phyloP scores from a whole-genome alignment of 805 yeast genomes.

The Wickerhamomyces kurtzmanii region DNA sequence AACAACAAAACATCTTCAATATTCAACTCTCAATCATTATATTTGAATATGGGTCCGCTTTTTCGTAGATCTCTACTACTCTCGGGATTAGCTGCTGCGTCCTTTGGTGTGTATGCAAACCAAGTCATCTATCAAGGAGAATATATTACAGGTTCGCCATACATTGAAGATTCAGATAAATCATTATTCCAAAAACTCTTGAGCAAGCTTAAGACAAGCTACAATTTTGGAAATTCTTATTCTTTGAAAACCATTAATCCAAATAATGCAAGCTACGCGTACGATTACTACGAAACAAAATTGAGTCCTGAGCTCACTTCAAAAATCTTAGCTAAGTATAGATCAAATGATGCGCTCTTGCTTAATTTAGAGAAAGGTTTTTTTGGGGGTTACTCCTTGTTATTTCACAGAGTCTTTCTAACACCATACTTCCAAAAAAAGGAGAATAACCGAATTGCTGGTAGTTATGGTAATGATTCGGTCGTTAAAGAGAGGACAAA shows the following conservation, averaged over 20 bases:
- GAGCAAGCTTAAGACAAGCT: conserved; percentile 4
- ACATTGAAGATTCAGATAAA: not conserved
- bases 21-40: too few relatives aligned
- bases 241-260: conserved; percentile 7
- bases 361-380: conserved; percentile 11
- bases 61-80: not conserved
- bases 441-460: conserved; percentile 9
- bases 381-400: conserved; percentile 13
- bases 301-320: conserved; percentile 7
- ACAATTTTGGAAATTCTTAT: conserved; percentile 5
- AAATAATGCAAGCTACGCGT: conserved; percentile 5
- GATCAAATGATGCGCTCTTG: conserved; percentile 12
- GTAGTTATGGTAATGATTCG: too few relatives aligned
- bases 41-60: too few relatives aligned
- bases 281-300: conserved; percentile 12
- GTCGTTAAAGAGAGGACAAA: too few relatives aligned
- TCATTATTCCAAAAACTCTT: conserved; percentile 2
- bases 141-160: conserved; percentile 9
- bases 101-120: not conserved
- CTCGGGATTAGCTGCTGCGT: not conserved
- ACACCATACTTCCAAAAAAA: conserved; percentile 9
- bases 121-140: conserved; percentile 6
- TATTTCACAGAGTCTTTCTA: conserved; percentile 12
- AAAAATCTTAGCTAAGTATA: conserved; percentile 9
- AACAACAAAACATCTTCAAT: too few relatives aligned